These are phyloP conservation scores for Cymbomonas tetramitiformis DNA, from an alignment of 139 green algal species.

Conservation along the genomic window DNA sequence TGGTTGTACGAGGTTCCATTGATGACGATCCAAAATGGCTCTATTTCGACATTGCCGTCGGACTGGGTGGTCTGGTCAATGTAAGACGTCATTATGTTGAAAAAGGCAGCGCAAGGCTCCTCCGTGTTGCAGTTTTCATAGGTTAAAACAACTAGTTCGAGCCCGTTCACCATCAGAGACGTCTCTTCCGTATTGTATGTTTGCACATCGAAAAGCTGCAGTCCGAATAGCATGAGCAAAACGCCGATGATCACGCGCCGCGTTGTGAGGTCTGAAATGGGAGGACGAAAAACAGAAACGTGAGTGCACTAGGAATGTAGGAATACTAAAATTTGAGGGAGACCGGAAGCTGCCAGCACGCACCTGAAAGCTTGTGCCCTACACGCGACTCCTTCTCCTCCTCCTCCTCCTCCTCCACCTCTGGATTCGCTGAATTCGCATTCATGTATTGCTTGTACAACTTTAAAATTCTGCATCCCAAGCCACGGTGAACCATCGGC, in stretches of 20 bases:
- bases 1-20: background rate
- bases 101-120: background rate
- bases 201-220: slow-evolving; percentile 60
- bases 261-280: slow-evolving; percentile 77
- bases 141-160: slow-evolving; percentile 1
- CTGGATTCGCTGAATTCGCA: background rate
- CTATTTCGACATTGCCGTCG: too few species aligned
- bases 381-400: slow-evolving; percentile 43
- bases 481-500: too few species aligned
- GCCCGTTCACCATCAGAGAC: background rate
- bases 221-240: slow-evolving; percentile 65
- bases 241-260: slow-evolving; percentile 63
- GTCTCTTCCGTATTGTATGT: background rate
- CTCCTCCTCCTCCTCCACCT: slow-evolving; percentile 10
- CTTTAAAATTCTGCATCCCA: slow-evolving; percentile 36
- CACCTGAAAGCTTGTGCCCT: slow-evolving; percentile 71
- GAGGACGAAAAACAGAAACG: too few species aligned
- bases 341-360: too few species aligned
- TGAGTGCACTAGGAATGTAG: too few species aligned
- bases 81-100: slow-evolving; percentile 2
- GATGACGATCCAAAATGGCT: background rate
- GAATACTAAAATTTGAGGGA: too few species aligned
- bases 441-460: slow-evolving; percentile 43
- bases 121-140: background rate
- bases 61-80: background rate